phyloP scores from a whole-genome alignment of 192 early-diverging fungal genomes.

The Chytriomyces sp. region DNA sequence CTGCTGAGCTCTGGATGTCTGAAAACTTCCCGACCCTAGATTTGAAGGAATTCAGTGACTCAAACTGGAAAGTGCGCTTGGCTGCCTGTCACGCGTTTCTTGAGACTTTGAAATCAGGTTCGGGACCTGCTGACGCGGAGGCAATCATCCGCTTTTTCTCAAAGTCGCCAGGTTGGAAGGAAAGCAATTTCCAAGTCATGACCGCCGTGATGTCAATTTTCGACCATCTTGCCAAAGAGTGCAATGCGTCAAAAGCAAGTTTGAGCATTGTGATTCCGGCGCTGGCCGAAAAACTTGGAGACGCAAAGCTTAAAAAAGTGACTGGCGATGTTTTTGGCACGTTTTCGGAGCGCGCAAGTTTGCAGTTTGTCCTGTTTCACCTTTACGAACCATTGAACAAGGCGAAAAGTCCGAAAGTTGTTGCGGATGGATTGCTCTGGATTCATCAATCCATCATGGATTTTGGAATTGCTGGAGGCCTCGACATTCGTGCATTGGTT shows the following conservation, averaged over 20 bases:
- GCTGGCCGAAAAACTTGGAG: conserved; percentile 90
- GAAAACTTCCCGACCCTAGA: conserved; percentile 65
- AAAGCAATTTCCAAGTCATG: conserved; percentile 95
- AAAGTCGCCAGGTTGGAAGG: conserved; percentile 94
- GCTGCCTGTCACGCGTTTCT: conserved; percentile 78
- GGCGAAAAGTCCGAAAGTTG: conserved; percentile 87
- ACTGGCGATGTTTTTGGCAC: conserved; percentile 79
- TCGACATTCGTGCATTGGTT: conserved; percentile 78
- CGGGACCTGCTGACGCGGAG: conserved; percentile 72
- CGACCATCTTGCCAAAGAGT: conserved; percentile 65
- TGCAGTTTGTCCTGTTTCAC: conserved; percentile 84
- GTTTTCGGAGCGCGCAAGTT: conserved; percentile 75
- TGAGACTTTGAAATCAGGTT: conserved; percentile 64
- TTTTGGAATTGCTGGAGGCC: conserved; percentile 79
- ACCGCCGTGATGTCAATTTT: conserved; percentile 76
- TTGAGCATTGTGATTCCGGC: conserved; percentile 16
- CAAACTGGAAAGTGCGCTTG: conserved; percentile 88
- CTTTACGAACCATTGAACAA: conserved; percentile 77
- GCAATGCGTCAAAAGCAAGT: conserved; percentile 12
- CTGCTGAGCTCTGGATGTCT: conserved; percentile 64
- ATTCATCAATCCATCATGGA: conserved; percentile 83
- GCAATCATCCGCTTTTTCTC: conserved; percentile 78
- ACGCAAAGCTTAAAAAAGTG: conserved; percentile 89
- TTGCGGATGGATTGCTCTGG: conserved; percentile 88
- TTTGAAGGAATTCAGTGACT: conserved; percentile 66